phyloP scores from a whole-genome alignment of 768 basidiomycete species.

The Pisolithus albus region DNA sequence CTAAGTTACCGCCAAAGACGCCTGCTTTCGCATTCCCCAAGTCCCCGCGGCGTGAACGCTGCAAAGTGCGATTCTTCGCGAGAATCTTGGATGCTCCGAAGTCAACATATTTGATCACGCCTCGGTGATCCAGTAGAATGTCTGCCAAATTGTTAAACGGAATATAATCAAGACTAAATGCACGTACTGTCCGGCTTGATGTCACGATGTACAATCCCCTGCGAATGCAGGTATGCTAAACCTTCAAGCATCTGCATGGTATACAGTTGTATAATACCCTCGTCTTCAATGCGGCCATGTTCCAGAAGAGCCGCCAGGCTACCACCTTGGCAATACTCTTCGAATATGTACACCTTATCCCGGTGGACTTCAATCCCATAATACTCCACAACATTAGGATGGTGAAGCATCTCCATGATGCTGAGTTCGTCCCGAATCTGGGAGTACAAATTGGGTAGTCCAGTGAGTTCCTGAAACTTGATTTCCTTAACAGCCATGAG shows the following conservation, averaged over 20 bases:
- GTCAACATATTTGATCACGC: slow-evolving; percentile 94
- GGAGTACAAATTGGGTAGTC: slow-evolving; percentile 78
- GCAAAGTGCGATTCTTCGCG: slow-evolving; percentile 80
- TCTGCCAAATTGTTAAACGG: slow-evolving; percentile 43
- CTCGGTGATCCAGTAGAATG: slow-evolving; percentile 82
- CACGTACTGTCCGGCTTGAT: slow-evolving; percentile 96
- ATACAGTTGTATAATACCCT: slow-evolving; percentile 91
- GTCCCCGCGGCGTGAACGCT: slow-evolving; percentile 58
- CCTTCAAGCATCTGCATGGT: slow-evolving; percentile 97
- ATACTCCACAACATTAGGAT: slow-evolving; percentile 97
- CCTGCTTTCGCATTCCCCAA: slow-evolving; percentile 29
- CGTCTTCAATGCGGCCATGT: slow-evolving; percentile 93
- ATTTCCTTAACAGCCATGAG: slow-evolving; percentile 99
- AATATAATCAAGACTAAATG: background rate
- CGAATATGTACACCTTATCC: slow-evolving; percentile 98
- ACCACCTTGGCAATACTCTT: slow-evolving; percentile 96
- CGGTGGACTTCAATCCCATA: slow-evolving; percentile 99
- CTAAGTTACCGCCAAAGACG: slow-evolving; percentile 33
- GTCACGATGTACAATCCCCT: slow-evolving; percentile 91
- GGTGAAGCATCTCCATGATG: slow-evolving; percentile 97
- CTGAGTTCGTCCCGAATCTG: slow-evolving; percentile 94
- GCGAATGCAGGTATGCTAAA: slow-evolving; percentile 85
- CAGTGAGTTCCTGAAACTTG: slow-evolving; percentile 89
- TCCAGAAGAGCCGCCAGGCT: slow-evolving; percentile 84
- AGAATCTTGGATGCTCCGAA: slow-evolving; percentile 97